A percentile compares a stretch with the other conserved stretches of the same genome.
Evolutionary conservation across 2,329 filamentous ascomycete genomes (phyloP).

Genomic region (Aspergillus neotritici): DNA sequence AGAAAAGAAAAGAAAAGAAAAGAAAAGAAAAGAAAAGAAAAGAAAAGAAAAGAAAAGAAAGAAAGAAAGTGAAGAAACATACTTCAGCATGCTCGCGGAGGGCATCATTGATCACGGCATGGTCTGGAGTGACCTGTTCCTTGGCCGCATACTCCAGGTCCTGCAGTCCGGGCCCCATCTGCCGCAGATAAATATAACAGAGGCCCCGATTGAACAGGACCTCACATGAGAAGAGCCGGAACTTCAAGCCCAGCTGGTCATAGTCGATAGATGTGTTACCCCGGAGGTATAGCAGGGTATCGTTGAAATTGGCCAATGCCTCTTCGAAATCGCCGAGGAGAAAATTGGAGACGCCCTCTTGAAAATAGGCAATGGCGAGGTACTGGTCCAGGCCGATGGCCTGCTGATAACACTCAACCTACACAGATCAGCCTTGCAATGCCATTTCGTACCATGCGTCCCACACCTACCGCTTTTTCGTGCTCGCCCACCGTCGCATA

Average conservation of each 20-base stretch:
- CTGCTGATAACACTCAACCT: slow-evolving; percentile 94
- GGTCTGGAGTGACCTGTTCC: slow-evolving; percentile 92
- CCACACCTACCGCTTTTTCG: slow-evolving; percentile 72
- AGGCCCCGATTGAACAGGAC: slow-evolving; percentile 95
- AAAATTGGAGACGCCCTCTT: slow-evolving; percentile 97
- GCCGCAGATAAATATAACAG: slow-evolving; percentile 94
- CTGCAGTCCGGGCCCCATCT: slow-evolving; percentile 83
- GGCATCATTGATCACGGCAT: slow-evolving; percentile 96
- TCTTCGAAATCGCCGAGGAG: slow-evolving; percentile 95
- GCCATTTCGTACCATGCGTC: not conserved
- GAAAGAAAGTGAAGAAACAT: slow-evolving; percentile 15
- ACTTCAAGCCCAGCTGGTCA: slow-evolving; percentile 87
- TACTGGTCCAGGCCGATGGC: slow-evolving; percentile 89
- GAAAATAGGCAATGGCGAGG: slow-evolving; percentile 95
- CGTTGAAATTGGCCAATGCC: slow-evolving; percentile 96
- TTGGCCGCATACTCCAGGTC: slow-evolving; percentile 87
- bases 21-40: no score
- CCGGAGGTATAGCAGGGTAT: slow-evolving; percentile 86
- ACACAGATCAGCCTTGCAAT: slow-evolving; percentile 14
- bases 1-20: no score
- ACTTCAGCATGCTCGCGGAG: slow-evolving; percentile 91
- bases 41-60: no score
- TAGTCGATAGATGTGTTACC: slow-evolving; percentile 98
- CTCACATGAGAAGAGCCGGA: slow-evolving; percentile 96
- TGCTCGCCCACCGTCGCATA: slow-evolving; percentile 95